Evolutionary conservation across 345 rosid genomes (phyloP).

Genomic region (Laguncularia racemosa): DNA sequence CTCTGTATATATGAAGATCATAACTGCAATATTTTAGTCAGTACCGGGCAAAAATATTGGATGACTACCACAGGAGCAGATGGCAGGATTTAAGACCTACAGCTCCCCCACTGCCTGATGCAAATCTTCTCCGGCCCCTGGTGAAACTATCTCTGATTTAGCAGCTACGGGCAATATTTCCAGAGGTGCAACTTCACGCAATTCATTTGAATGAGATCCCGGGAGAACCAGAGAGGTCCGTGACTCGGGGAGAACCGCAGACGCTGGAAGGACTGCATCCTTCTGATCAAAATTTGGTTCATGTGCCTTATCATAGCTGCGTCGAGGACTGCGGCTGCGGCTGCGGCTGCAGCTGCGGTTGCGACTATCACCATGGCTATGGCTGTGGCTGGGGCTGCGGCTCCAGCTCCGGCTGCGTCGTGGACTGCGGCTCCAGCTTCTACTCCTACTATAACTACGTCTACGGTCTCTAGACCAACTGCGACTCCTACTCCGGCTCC

Average conservation of each 20-base stretch:
- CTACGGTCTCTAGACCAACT: constrained; percentile 36
- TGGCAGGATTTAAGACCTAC: background rate
- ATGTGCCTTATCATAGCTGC: constrained; percentile 28
- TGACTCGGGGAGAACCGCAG: constrained; percentile 19
- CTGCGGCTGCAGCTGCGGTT: constrained; percentile 8
- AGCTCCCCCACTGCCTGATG: constrained; percentile 3
- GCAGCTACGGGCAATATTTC: constrained; percentile 1
- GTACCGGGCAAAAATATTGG: too few relatives aligned
- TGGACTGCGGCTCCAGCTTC: constrained; percentile 16
- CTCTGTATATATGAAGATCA: too few relatives aligned
- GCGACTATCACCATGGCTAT: constrained; percentile 11
- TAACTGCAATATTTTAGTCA: too few relatives aligned
- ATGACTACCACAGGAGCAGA: too few relatives aligned
- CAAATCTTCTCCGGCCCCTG: background rate
- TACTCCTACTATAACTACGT: constrained; percentile 48
- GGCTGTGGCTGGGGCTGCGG: constrained; percentile 30
- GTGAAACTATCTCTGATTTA: background rate
- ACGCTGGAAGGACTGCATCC: constrained; percentile 16
- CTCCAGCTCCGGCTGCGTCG: constrained; percentile 24
- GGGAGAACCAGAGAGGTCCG: constrained; percentile 17
- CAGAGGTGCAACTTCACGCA: constrained; percentile 11
- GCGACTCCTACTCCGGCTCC: constrained; percentile 37
- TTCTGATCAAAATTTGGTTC: constrained; percentile 16
- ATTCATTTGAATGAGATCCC: constrained; percentile 8
- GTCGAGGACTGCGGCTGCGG: constrained; percentile 18